Evolutionary conservation across 805 yeast genomes (phyloP).

Genomic region (Kuraishia piskuri): DNA sequence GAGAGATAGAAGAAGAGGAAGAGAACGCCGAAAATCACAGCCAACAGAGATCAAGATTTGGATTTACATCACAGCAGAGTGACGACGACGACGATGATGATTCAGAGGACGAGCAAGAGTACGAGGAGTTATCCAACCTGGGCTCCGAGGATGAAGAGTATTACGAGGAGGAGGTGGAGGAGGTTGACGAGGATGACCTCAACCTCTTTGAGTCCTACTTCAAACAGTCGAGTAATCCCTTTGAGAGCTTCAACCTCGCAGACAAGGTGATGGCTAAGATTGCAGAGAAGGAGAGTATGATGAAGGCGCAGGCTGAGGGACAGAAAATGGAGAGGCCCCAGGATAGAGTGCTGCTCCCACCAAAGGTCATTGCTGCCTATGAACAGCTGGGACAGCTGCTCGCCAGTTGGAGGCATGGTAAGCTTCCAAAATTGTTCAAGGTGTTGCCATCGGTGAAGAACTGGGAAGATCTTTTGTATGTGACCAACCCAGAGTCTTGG

Average conservation of each 20-base stretch:
- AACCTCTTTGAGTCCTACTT: conserved; percentile 76
- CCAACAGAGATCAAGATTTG: conserved; percentile 19
- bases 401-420: conserved; percentile 89
- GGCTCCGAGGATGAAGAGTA: conserved; percentile 28
- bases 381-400: conserved; percentile 84
- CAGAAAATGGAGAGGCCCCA: conserved; percentile 29
- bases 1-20: conserved; percentile 73
- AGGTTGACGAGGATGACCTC: conserved; percentile 73
- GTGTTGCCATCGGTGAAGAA: conserved; percentile 87
- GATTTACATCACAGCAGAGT: conserved; percentile 13
- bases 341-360: conserved; percentile 84
- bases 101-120: conserved; percentile 18
- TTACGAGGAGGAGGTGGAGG: conserved; percentile 38
- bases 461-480: conserved; percentile 93
- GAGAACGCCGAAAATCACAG: conserved; percentile 14
- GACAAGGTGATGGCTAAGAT: conserved; percentile 91
- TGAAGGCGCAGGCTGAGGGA: conserved; percentile 19
- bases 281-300: conserved; percentile 45
- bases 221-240: conserved; percentile 22
- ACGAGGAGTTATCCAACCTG: conserved; percentile 20
- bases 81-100: conserved; percentile 25
- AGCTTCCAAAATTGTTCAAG: conserved; percentile 92
- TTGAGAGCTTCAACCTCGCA: conserved; percentile 62
- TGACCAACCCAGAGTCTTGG: conserved; percentile 90
- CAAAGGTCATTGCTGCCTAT: conserved; percentile 92